Percentiles rank a stretch among this genome's conserved stretches.
Evolutionary conservation across 495 filamentous ascomycete species (phyloP).

Genomic region (Saxophila tyrrhenica): DNA sequence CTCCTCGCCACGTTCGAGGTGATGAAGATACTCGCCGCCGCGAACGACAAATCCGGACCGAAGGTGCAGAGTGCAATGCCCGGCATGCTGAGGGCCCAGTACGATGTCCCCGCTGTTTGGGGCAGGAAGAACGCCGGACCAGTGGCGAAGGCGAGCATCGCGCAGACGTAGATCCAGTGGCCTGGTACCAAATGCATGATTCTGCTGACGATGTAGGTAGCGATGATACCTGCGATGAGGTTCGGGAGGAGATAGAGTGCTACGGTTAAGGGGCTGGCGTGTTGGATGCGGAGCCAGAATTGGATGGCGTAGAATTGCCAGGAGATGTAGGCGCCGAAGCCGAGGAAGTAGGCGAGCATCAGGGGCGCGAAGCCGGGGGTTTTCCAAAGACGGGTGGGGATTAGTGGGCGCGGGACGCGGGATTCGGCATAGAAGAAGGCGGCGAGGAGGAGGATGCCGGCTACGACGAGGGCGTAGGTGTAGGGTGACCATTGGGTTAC

Average conservation of each 20-base stretch:
- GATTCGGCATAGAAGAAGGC: slow-evolving; percentile 9
- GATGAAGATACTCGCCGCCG: slow-evolving; percentile 19
- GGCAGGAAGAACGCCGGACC: slow-evolving; percentile 15
- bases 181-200: slow-evolving; percentile 37
- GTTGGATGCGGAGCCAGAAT: slow-evolving; percentile 39
- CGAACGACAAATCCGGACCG: slow-evolving; percentile 19
- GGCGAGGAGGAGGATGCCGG: slow-evolving; percentile 5
- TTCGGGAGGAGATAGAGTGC: slow-evolving; percentile 38
- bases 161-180: slow-evolving; percentile 37
- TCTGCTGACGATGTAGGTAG: slow-evolving; percentile 37
- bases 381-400: slow-evolving; percentile 19
- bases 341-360: slow-evolving; percentile 39
- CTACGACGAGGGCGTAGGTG: slow-evolving; percentile 13
- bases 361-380: slow-evolving; percentile 39
- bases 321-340: slow-evolving; percentile 35
- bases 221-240: slow-evolving; percentile 34
- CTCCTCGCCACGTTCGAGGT: slow-evolving; percentile 14
- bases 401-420: slow-evolving; percentile 5
- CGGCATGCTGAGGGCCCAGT: slow-evolving; percentile 17
- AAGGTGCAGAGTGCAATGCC: slow-evolving; percentile 15
- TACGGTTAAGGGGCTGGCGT: slow-evolving; percentile 29
- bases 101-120: slow-evolving; percentile 7
- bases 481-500: slow-evolving; percentile 10
- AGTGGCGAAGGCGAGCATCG: slow-evolving; percentile 16
- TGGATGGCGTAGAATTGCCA: slow-evolving; percentile 45